Percentiles rank a stretch among this genome's conserved stretches.
Conservation (phyloP, 2,329 filamentous ascomycete genomes). For the Botryotinia narcissicola region DNA sequence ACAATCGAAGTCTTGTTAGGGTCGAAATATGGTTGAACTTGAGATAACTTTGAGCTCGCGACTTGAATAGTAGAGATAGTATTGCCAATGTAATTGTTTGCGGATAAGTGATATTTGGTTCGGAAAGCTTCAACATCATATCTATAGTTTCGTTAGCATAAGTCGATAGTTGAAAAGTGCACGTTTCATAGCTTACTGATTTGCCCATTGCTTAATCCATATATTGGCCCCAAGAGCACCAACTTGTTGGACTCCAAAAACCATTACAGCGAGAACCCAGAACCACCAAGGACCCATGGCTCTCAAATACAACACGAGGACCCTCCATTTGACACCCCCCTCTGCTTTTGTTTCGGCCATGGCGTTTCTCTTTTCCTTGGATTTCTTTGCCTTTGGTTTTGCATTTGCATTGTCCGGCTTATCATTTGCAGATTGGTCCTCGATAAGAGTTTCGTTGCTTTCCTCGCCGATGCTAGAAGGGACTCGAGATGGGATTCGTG, state of each 20-base stretch:
- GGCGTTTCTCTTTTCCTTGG: constrained; percentile 45
- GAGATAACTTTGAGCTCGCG: constrained; percentile 31
- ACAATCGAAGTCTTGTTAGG: constrained; percentile 36
- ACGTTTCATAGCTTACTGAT: constrained; percentile 60
- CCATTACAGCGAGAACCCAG: constrained; percentile 72
- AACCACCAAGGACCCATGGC: constrained; percentile 98
- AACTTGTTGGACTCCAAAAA: constrained; percentile 81
- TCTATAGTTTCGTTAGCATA: constrained; percentile 7
- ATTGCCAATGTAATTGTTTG: constrained; percentile 34
- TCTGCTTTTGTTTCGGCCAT: constrained; percentile 76
- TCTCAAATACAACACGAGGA: constrained; percentile 79
- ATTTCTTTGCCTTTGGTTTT: constrained; percentile 43
- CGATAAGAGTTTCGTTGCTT: constrained; percentile 52
- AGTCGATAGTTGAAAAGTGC: background rate
- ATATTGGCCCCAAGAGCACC: constrained; percentile 84
- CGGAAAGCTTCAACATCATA: constrained; percentile 39
- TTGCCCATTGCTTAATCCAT: constrained; percentile 95
- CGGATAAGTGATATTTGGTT: constrained; percentile 24
- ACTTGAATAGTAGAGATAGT: constrained; percentile 33
- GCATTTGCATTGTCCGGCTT: constrained; percentile 44
- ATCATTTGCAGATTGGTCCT: constrained; percentile 49
- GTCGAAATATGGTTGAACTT: constrained; percentile 38
- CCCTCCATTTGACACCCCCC: constrained; percentile 83
- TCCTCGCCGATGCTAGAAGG: constrained; percentile 72
- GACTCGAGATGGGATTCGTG: constrained; percentile 72